These are phyloP conservation scores for Botrytis pseudocinerea DNA, from an alignment of 2,329 filamentous ascomycete genomes.

Conservation along the genomic window DNA sequence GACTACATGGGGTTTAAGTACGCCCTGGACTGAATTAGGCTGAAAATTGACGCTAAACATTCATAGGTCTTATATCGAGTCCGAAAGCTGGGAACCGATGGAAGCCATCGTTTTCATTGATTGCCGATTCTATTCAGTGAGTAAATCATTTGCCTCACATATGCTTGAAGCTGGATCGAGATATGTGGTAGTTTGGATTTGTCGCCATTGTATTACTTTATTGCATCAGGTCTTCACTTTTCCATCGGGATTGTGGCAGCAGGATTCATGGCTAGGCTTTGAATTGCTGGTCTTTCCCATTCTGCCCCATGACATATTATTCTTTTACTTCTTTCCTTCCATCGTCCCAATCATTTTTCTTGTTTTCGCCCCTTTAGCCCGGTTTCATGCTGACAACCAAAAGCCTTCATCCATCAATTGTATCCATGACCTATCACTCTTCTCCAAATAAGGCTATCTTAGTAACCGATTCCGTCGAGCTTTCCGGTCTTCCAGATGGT, in stretches of 20 bases:
- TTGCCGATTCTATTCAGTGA: slow-evolving; percentile 53
- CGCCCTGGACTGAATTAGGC: background rate
- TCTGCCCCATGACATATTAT: background rate
- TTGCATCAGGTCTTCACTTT: background rate
- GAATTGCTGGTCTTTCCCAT: background rate
- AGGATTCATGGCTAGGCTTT: background rate
- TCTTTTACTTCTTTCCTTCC: background rate
- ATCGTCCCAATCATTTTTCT: background rate
- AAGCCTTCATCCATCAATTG: slow-evolving; percentile 49
- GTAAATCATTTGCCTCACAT: background rate
- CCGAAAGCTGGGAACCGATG: background rate
- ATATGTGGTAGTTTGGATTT: background rate
- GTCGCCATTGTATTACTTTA: too few species aligned
- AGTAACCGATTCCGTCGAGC: slow-evolving; percentile 56
- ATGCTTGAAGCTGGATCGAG: background rate
- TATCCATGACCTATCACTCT: slow-evolving; percentile 50
- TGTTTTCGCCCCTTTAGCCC: background rate
- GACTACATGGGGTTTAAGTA: background rate
- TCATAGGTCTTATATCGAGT: slow-evolving; percentile 40
- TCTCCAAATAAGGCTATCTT: slow-evolving; percentile 51
- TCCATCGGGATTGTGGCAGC: background rate
- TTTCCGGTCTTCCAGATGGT: slow-evolving; percentile 53
- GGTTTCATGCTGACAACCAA: background rate
- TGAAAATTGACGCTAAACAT: background rate
- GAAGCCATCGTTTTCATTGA: slow-evolving; percentile 51